Base-by-base conservation (phyloP, 2,329 filamentous ascomycete genomes). In the Geosmithia putterillii region DNA sequence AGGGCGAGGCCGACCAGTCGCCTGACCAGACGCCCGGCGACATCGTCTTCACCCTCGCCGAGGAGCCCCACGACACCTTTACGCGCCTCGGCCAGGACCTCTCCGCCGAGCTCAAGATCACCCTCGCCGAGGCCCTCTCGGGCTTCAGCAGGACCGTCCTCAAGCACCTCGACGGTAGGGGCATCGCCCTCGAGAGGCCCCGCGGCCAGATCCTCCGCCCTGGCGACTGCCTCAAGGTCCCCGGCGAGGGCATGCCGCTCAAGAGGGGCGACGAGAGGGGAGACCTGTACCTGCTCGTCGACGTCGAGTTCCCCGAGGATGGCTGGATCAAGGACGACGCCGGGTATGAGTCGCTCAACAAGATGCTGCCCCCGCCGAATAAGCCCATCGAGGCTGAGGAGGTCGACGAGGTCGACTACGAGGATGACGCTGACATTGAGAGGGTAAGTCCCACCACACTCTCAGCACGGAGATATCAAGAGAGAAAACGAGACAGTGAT, bases 1-100 rank as follows among this genome's bases (percentile, higher is more conserved):
- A 94, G 58, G 90, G 90, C 47, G 92, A 98, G 64, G 92, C 90
- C 25, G 92, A 98, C 57, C 90, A 98, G 63, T 70, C 82, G 38
- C 90, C 90, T 0, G 86, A 89, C 54, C 84, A 90, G 59, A 84
- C 82, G 44, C 89, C 90, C 0, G 92, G 92, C 45, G 88, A 96
- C 57, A 90, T 98, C 52, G 75, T 96, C 52, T 96, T 98, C 66
- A 81, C 84, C 19, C 66, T 98, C 2, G 74, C 81, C 1, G 88
- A 98, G 64, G 78, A 84, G 51, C 74, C 80, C 2, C 90, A 98
- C 60, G 79, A 86, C 1, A 64, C 75, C 6, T 98, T 96, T 63
- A 79, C 82, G 48, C 81, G 92, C 37, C 81, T 86, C 36, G 90
- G 89, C 3, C 72, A 85, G 42, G 90, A 98, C 60, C 69, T 98